Evolutionary conservation across 331 rosid species (phyloP), one percentile per base, ranked within the genome.

Genomic region (Rosa hybrid): DNA sequence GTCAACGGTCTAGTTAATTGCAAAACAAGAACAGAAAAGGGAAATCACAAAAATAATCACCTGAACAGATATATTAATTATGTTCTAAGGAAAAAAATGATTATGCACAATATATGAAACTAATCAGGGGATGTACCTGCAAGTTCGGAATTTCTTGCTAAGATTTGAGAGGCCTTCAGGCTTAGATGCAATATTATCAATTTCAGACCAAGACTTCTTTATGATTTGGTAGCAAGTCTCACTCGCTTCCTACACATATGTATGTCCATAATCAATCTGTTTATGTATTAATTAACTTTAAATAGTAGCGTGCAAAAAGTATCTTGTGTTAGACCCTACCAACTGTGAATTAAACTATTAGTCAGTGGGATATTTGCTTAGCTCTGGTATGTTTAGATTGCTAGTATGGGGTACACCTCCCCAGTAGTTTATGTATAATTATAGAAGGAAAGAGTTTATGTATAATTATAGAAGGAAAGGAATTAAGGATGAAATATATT

Each of bases 221-320:
- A 93, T 93, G 13, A 83, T 86, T 60, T 88, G 54, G 12, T 88
- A 85, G 86, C 98, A 93, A 81, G 81, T 91, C 81, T 86, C 84
- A 77, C 97, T 93, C 12, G 81, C 84, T 68, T 86, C 96, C 97
- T 92, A 83, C 83, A 78, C 12, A 25, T 10, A 20, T 50, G 69
- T 11, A 77, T 70, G 21, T 2, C 68, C 53, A 18, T 20, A 75
- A 71, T 12, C 68, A 60, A 23, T 60, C 10, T 56, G 25, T 56
- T 56, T 56, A n/a, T 23, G 30, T 21, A 23, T 7, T 9, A 59
- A 60, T 60, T 60, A 60, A 60, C 38, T 21, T 16, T 11, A 20
- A 56, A 20, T 56, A 56, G 12, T 2, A 56, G 12, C 25, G 63
- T 2, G 27, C 63, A 56, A 17, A 53, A 16, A 53, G 5, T 16